Evolutionary conservation across 2,329 filamentous ascomycete genomes (phyloP).

Genomic region (Paracorniculantispora psalliotae): DNA sequence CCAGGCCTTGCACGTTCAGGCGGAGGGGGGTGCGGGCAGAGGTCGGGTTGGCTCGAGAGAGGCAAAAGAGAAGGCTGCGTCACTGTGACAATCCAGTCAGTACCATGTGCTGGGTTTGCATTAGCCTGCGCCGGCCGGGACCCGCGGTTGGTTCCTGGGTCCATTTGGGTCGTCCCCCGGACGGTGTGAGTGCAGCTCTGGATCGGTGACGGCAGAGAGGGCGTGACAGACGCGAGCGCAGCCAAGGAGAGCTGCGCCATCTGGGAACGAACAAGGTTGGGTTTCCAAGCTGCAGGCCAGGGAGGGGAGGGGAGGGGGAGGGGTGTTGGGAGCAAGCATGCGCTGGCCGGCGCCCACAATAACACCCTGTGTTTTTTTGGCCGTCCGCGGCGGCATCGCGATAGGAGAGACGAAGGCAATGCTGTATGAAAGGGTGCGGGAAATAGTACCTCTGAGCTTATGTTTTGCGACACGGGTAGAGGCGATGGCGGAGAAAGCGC

Average conservation of each 20-base stretch:
- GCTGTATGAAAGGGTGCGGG: neutral
- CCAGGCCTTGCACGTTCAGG: slow-evolving; percentile 6
- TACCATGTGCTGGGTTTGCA: slow-evolving; percentile 8
- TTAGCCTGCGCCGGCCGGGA: neutral
- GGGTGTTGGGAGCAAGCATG: slow-evolving; percentile 11
- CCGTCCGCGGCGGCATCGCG: neutral
- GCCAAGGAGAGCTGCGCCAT: neutral
- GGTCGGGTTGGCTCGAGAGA: slow-evolving; percentile 7
- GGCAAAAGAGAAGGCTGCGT: slow-evolving; percentile 3
- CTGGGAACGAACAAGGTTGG: neutral
- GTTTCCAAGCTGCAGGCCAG: slow-evolving; percentile 4
- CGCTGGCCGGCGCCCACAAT: slow-evolving; percentile 2
- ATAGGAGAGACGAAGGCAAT: neutral
- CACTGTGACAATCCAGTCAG: slow-evolving; percentile 4
- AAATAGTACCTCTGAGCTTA: neutral
- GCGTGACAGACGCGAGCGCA: neutral
- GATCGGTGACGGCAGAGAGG: neutral
- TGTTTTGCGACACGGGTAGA: neutral
- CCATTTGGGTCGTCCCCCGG: too few species aligned
- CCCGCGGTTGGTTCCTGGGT: neutral
- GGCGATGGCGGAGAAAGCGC: neutral
- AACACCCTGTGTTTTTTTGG: neutral
- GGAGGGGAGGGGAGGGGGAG: neutral
- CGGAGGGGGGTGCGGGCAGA: slow-evolving; percentile 10
- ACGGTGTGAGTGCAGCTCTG: neutral